Evolutionary conservation across 192 early-diverging fungal species (phyloP).

Genomic region (Linnemannia hyalina): DNA sequence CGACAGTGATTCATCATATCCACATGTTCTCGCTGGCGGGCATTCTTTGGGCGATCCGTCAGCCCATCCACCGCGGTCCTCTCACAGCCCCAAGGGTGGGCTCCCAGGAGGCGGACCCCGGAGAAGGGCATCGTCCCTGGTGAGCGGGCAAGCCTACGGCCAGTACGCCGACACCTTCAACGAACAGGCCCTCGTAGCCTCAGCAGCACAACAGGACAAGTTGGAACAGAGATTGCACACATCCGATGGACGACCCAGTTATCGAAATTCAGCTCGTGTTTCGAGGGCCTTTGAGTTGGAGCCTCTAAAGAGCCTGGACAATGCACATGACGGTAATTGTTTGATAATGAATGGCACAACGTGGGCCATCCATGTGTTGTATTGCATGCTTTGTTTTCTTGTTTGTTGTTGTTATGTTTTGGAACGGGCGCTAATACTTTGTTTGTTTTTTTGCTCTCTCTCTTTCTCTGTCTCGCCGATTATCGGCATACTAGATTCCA

Average conservation of each 20-base stretch:
- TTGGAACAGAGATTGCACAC: conserved; percentile 32
- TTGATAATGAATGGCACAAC: neutral
- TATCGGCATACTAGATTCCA: conserved; percentile 6
- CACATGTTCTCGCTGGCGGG: conserved; percentile 9
- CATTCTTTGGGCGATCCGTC: conserved; percentile 6
- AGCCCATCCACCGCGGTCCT: conserved; percentile 2
- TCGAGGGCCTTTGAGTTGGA: conserved; percentile 51
- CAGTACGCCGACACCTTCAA: conserved; percentile 46
- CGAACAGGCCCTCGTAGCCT: conserved; percentile 42
- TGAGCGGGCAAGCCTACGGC: conserved; percentile 21
- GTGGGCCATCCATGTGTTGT: neutral
- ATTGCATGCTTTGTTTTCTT: neutral
- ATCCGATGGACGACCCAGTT: conserved; percentile 42
- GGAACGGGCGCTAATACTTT: neutral
- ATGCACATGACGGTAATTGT: conserved; percentile 23
- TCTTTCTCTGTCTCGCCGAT: neutral
- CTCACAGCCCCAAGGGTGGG: conserved; percentile 3
- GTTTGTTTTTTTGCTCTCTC: neutral
- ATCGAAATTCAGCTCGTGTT: conserved; percentile 50
- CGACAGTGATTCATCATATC: conserved; percentile 31
- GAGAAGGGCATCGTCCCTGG: conserved; percentile 41
- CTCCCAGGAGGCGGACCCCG: conserved; percentile 42
- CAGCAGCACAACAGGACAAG: conserved; percentile 53
- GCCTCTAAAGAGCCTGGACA: conserved; percentile 42
- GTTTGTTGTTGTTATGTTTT: conserved; percentile 7